Percentiles rank a stretch among this genome's conserved stretches.
phyloP scores from a whole-genome alignment of 176 grass and related monocot genomes.

The Typha latifolia region DNA sequence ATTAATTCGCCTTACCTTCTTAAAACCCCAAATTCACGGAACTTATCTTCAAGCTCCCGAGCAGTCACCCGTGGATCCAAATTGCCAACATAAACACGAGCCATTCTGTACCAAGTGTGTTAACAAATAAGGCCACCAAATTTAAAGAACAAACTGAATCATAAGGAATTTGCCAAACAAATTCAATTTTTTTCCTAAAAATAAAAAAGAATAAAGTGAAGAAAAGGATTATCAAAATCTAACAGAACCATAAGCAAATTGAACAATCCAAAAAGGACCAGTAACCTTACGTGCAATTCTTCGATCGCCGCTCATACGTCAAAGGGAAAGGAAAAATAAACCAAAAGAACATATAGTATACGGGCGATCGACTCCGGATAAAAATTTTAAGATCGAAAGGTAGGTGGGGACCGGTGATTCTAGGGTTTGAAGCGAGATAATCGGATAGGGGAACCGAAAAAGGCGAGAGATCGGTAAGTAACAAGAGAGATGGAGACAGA shows the following conservation, averaged over 20 bases:
- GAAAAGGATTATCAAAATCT: too few species aligned
- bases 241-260: constrained; percentile 4
- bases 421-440: too few species aligned
- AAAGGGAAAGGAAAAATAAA: too few species aligned
- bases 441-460: too few species aligned
- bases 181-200: too few species aligned
- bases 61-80: constrained; percentile 64
- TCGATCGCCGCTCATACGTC: too few species aligned
- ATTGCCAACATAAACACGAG: constrained; percentile 79
- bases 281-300: too few species aligned
- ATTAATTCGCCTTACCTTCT: constrained; percentile 35
- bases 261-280: not conserved
- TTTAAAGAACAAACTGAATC: not conserved
- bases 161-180: not conserved
- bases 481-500: too few species aligned
- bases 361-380: too few species aligned
- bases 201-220: too few species aligned
- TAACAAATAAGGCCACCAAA: not conserved
- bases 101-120: constrained; percentile 42
- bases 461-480: too few species aligned
- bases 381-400: not conserved
- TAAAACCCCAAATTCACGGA: constrained; percentile 77
- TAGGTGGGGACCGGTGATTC: not conserved
- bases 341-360: too few species aligned
- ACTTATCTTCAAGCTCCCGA: constrained; percentile 80